Evolutionary conservation across 2,329 filamentous ascomycete genomes (phyloP).

Genomic region (Aureobasidium lini): DNA sequence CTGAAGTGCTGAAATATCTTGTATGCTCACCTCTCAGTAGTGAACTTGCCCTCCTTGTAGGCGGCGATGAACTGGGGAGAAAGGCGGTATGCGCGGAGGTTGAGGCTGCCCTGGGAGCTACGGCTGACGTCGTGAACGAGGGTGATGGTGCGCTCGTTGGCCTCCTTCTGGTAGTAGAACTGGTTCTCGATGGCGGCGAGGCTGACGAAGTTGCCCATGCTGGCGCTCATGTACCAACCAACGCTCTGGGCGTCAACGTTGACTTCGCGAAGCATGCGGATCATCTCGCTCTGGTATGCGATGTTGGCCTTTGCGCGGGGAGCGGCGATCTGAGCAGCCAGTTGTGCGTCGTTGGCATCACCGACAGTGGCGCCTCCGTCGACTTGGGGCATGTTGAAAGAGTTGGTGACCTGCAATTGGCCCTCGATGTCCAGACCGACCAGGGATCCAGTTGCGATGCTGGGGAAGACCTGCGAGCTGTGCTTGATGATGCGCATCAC

Average conservation of each 20-base stretch:
- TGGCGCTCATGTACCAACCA: slow-evolving; percentile 97
- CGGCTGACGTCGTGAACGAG: slow-evolving; percentile 93
- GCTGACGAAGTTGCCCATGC: slow-evolving; percentile 98
- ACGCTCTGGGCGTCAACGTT: slow-evolving; percentile 98
- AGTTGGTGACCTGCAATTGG: slow-evolving; percentile 84
- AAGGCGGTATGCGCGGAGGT: slow-evolving; percentile 83
- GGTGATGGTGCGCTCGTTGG: slow-evolving; percentile 78
- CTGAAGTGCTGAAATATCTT: neutral
- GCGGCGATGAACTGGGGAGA: slow-evolving; percentile 81
- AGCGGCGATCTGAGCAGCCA: slow-evolving; percentile 70
- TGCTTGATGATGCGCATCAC: slow-evolving; percentile 99
- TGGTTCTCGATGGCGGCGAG: slow-evolving; percentile 95
- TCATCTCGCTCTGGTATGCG: slow-evolving; percentile 91
- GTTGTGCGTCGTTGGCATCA: slow-evolving; percentile 56
- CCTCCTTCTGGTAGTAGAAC: slow-evolving; percentile 89
- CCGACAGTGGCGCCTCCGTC: slow-evolving; percentile 62
- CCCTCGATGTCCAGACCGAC: slow-evolving; percentile 86
- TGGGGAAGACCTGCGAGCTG: slow-evolving; percentile 80
- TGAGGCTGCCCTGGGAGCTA: slow-evolving; percentile 85
- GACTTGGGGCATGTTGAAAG: slow-evolving; percentile 78
- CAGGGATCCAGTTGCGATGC: slow-evolving; percentile 78
- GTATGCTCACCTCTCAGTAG: slow-evolving; percentile 71
- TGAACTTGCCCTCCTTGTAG: slow-evolving; percentile 97
- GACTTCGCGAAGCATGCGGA: slow-evolving; percentile 90
- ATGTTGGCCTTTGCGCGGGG: slow-evolving; percentile 87